These are phyloP conservation scores for Cantharellus cinnabarinus DNA, from an alignment of 768 basidiomycete genomes.

Conservation along the genomic window DNA sequence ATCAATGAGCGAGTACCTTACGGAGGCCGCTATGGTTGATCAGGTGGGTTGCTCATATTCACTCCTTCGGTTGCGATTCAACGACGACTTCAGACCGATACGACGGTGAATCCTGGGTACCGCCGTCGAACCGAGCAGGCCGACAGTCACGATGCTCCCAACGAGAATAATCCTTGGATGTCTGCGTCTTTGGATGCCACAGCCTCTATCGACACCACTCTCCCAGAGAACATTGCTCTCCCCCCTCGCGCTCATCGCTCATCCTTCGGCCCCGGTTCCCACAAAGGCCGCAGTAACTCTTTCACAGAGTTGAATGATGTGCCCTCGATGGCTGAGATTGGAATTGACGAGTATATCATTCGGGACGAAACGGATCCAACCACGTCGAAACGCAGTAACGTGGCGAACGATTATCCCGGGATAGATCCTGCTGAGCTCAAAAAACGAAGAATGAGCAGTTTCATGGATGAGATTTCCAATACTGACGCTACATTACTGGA, in stretches of 20 bases:
- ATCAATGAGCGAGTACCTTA: constrained; percentile 1
- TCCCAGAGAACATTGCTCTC: background rate
- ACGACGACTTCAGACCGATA: background rate
- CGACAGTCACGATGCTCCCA: background rate
- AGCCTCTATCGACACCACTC: background rate
- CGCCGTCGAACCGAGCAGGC: background rate
- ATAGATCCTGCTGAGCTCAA: background rate
- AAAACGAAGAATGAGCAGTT: background rate
- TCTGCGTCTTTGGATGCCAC: background rate
- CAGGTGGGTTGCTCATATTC: background rate
- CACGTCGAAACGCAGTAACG: background rate
- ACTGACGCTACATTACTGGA: background rate
- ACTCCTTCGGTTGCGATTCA: background rate
- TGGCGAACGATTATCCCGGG: background rate
- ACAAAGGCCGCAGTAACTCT: background rate
- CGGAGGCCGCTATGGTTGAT: background rate
- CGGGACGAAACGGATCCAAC: background rate
- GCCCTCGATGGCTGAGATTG: constrained; percentile 1
- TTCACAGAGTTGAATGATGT: constrained; percentile 1
- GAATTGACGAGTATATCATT: background rate
- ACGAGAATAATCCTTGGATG: background rate
- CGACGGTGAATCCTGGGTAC: background rate
- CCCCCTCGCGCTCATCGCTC: background rate
- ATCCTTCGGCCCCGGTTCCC: background rate
- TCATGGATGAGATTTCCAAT: background rate